Percentiles rank a stretch among this genome's conserved stretches.
These are phyloP conservation scores for Smittium culicis DNA, from an alignment of 371 early-diverging fungal genomes.

Conservation along the genomic window DNA sequence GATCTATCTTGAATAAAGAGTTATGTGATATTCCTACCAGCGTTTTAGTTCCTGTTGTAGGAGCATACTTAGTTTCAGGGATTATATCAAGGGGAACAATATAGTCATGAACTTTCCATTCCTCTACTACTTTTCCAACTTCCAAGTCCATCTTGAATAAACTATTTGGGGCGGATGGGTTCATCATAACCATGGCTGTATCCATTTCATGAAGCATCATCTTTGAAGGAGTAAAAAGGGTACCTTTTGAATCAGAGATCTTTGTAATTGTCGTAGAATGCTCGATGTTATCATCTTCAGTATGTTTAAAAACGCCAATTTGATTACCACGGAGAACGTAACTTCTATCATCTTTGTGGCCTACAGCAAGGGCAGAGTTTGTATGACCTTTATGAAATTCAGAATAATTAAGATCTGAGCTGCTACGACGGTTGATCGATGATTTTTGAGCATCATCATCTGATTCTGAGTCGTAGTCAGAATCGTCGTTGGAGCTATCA, in stretches of 20 bases:
- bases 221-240: conserved; percentile 38
- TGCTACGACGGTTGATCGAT: not conserved
- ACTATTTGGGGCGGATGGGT: conserved; percentile 43
- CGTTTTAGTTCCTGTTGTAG: conserved; percentile 50
- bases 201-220: conserved; percentile 71
- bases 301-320: conserved; percentile 70
- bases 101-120: conserved; percentile 61
- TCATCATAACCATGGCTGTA: conserved; percentile 53
- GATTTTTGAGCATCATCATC: conserved; percentile 19
- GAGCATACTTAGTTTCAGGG: conserved; percentile 63
- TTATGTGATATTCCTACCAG: conserved; percentile 70
- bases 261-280: conserved; percentile 52
- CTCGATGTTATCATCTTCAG: conserved; percentile 45
- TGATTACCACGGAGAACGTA: conserved; percentile 73
- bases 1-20: conserved; percentile 80
- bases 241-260: conserved; percentile 33
- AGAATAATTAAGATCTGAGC: conserved; percentile 9
- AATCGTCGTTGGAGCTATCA: conserved; percentile 17
- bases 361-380: conserved; percentile 58
- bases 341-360: conserved; percentile 58
- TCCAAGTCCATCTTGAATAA: conserved; percentile 84
- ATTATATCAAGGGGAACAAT: conserved; percentile 49
- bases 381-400: conserved; percentile 15
- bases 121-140: conserved; percentile 79
- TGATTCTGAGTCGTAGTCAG: conserved; percentile 12